Evolutionary conservation across 768 basidiomycete species (phyloP), one percentile per base, ranked within the genome.

Genomic region (Sarcodon aspratus): DNA sequence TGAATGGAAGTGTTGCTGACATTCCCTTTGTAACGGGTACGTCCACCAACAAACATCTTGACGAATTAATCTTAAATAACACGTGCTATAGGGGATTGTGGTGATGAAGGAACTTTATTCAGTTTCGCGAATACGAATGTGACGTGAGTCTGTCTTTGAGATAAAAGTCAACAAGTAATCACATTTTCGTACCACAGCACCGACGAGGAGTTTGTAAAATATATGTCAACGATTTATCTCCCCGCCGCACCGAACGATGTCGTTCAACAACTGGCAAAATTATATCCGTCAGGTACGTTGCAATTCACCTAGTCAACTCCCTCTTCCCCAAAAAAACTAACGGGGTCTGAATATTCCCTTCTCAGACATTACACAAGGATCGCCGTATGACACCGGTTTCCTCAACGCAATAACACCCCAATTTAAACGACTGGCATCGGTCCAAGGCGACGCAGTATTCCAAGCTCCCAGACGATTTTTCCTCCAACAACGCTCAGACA

Each of bases 41-140:
- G 21, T 27, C 54, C 34, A 7, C 11, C 18, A 15, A 12, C 15
- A 18, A 18, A 27, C 21, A 27, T 5, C 21, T 27, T 5, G 21
- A 27, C 5, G 21, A 27, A 5, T 27, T 32, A 10, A 9, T 9
- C 9, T 12, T 27, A 4, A n/a, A 10, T 12, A 27, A 37, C 12
- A 10, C 3, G 12, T 12, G 9, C 13, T 6, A 5, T 27, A 15
- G 46, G 42, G 1, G 45, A 52, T 15, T 45, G 44, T 51, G 76
- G 80, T 45, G 80, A 82, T 48, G 80, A 82, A 57, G 80, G 79
- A 7, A 77, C 79, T 0, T 40, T 66, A 1, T 68, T 67, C 55
- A 51, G 63, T 0, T 15, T 66, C 7, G 46, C 55, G 2, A 55
- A 38, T 1, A 27, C 46, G 6, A 66, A 67, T 46, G 52, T 68